phyloP scores from a whole-genome alignment of 2,329 filamentous ascomycete species.

The Fonsecaea erecta region DNA sequence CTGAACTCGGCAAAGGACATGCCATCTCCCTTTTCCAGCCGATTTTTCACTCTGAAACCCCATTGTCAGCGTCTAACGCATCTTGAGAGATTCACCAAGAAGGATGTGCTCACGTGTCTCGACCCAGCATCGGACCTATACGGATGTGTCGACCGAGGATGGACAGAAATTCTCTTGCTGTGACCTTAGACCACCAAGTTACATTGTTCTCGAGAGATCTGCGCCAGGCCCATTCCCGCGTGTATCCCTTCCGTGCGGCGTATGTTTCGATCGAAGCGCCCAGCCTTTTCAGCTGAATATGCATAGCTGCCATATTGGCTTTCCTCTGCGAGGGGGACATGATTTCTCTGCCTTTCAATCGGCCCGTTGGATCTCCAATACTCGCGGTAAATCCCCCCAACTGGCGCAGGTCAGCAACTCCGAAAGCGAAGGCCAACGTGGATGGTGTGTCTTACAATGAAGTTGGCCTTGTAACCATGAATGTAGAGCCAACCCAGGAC shows the following conservation, averaged over 20 bases:
- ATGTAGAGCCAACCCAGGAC: conserved; percentile 56
- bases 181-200: conserved; percentile 75
- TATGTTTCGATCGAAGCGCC: conserved; percentile 74
- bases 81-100: conserved; percentile 4
- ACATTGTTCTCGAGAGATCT: conserved; percentile 79
- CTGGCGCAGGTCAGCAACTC: conserved; percentile 38
- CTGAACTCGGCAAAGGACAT: conserved; percentile 94
- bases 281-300: conserved; percentile 61
- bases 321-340: conserved; percentile 47
- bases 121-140: conserved; percentile 82
- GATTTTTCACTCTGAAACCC: conserved; percentile 69
- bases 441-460: conserved; percentile 46
- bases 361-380: conserved; percentile 54
- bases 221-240: conserved; percentile 67
- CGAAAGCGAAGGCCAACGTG: neutral
- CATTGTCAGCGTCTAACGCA: neutral
- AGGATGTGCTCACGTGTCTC: conserved; percentile 73
- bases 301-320: conserved; percentile 55
- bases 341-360: conserved; percentile 47
- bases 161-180: conserved; percentile 74
- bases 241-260: conserved; percentile 67
- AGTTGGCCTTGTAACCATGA: conserved; percentile 52
- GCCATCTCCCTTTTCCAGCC: conserved; percentile 82
- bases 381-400: conserved; percentile 53
- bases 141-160: conserved; percentile 74